Evolutionary conservation across 2,329 filamentous ascomycete genomes (phyloP), one percentile per base, ranked within the genome.

Genomic region (Raffaelea albimanens): DNA sequence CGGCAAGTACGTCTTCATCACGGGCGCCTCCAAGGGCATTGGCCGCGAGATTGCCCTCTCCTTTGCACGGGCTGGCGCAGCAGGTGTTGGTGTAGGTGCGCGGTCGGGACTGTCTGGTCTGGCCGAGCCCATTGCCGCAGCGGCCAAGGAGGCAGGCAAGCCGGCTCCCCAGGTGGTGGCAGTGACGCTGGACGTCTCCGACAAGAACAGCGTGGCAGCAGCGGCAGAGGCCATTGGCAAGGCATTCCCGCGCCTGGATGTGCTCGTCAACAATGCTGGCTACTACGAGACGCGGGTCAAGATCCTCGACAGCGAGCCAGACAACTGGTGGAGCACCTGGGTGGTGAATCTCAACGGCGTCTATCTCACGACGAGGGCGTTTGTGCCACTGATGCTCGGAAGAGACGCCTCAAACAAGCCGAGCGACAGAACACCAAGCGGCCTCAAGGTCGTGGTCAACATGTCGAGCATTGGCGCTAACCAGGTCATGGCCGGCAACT

Each of bases 391-490:
- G 33, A 40, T 49, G 21, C 45, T 51, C 13, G 5, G 23, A 9
- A 38, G n/a, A 34, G 31, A 34, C 16, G 16, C 31, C 31, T 34
- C 31, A 10, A 34, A 16, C 31, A 34, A 34, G 16, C 16, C 14
- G 34, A 16, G 34, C 7, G 8, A 7, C 18, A 16, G 34, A 16
- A 19, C 13, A 38, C 7, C 34, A 8, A 40, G 19, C 19, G 19
- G 36, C 16, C 23, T 18, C 19, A 33, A 33, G 19, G 29, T 29
- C 39, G 29, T 79, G 21, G 59, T 78, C 47, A 72, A 70, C 46
- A 59, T 77, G 31, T 63, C 60, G 5, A 72, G 68, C 38, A 63
- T 71, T 2, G 73, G 65, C 8, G 68, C 63, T 1, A 61, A 66
- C 46, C 48, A 65, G 45, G 56, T 64, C 8, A 52, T 52, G 2